Base-by-base conservation (phyloP, 2,329 filamentous ascomycete genomes). In the Fusarium brachygibbosum region DNA sequence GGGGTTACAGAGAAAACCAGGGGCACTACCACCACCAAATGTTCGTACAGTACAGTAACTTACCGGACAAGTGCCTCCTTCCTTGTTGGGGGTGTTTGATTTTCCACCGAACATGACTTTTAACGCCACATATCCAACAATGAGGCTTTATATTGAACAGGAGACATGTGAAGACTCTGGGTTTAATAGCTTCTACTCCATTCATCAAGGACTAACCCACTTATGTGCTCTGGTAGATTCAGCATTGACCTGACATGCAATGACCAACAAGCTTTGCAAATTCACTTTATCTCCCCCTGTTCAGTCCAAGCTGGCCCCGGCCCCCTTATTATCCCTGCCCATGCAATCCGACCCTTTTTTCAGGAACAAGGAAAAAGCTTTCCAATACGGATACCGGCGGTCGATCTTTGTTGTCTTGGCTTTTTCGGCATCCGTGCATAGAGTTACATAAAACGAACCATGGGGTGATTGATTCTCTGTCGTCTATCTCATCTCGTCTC, bases 281-380 rank as follows among this genome's bases (percentile, higher is more conserved):
- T 25, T 45, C 42, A 31, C 28, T 31, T 45, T 10, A 19, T 21
- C 51, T 34, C 60, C 49, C 54, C 61, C 40, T 21, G 46, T 28
- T 25, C 23, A 63, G 67, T 68, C 38, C 12, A 58, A 56, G 48
- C 21, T 52, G 51, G 34, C 63, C 41, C 55, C 37, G 46, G 60
- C 57, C 67, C 67, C 67, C 64, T 66, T 69, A 56, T 28, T 45
- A 55, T 48, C 66, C 62, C 53, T 68, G 54, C 14, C 53, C 66
- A 67, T 58, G 57, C 45, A 46, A 12, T 56, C 67, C 50, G 38
- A 53, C 21, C 53, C 31, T 59, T 55, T 55, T 70, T 52, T 41
- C 41, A 64, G 58, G 58, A 64, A 69, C 67, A 21, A 42, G 48
- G 44, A 52, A 52, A 68, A 68, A 53, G 45, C 19, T 56, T 69